These are phyloP conservation scores for Aspergillus cejpii DNA, from an alignment of 2,329 filamentous ascomycete species.

Conservation along the genomic window DNA sequence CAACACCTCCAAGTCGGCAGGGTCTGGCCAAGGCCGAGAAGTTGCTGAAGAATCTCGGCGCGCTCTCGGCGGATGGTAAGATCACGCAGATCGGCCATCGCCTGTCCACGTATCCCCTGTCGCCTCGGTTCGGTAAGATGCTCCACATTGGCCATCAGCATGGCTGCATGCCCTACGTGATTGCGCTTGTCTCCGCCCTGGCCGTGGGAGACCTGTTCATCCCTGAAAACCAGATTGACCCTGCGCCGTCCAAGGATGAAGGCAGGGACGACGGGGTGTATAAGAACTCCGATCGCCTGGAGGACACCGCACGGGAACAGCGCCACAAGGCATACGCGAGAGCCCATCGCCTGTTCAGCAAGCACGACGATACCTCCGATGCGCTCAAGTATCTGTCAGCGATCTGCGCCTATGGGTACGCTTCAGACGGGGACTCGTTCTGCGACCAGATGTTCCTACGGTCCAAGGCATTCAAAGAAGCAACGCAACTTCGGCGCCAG, in stretches of 20 bases:
- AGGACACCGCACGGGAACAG: conserved; percentile 62
- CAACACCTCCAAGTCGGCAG: conserved; percentile 73
- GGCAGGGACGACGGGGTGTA: conserved; percentile 42
- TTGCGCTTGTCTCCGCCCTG: conserved; percentile 80
- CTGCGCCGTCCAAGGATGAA: conserved; percentile 45
- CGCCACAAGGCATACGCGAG: conserved; percentile 60
- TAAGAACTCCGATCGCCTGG: conserved; percentile 60
- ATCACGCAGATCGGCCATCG: conserved; percentile 74
- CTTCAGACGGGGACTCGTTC: conserved; percentile 60
- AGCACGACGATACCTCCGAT: conserved; percentile 75
- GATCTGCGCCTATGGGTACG: conserved; percentile 77
- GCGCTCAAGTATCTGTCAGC: conserved; percentile 86
- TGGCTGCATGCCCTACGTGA: conserved; percentile 74
- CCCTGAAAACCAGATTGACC: conserved; percentile 68
- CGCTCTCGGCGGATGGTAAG: conserved; percentile 62
- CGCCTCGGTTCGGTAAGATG: conserved; percentile 85
- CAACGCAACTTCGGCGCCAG: conserved; percentile 72
- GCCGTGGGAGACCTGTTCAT: conserved; percentile 86
- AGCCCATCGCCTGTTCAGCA: conserved; percentile 71
- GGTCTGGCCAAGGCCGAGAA: conserved; percentile 78
- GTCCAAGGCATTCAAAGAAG: conserved; percentile 79
- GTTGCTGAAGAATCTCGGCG: conserved; percentile 76
- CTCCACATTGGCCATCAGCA: conserved; percentile 80
- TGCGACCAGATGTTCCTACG: conserved; percentile 79
- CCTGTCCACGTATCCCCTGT: conserved; percentile 82